Conservation (phyloP, 805 yeast species). For the Komagataella populi region DNA sequence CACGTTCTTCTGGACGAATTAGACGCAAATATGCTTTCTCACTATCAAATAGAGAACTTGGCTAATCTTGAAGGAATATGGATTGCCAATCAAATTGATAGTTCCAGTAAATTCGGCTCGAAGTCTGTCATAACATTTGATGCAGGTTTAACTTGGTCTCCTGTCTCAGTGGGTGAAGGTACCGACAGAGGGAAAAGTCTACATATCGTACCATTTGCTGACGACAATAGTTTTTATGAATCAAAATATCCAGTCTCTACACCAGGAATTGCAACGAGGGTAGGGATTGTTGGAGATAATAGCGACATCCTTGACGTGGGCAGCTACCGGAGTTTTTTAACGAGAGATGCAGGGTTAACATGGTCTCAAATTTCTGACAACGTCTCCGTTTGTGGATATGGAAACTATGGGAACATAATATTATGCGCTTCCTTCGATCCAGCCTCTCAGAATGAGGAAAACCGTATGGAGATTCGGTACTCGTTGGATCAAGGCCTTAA, state of each 20-base stretch:
- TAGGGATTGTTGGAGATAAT: not conserved
- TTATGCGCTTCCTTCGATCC: conserved; percentile 40
- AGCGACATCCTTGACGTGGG: conserved; percentile 17
- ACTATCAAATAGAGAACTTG: conserved; percentile 27
- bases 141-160: conserved; percentile 40
- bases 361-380: conserved; percentile 48
- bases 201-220: not conserved
- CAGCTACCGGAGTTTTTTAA: conserved; percentile 34
- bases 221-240: not conserved
- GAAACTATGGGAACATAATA: conserved; percentile 68
- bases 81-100: conserved; percentile 29
- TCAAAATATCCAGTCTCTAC: not conserved
- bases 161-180: conserved; percentile 26
- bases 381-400: conserved; percentile 45
- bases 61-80: conserved; percentile 49
- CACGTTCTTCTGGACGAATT: conserved; percentile 26
- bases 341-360: conserved; percentile 66
- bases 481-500: not conserved
- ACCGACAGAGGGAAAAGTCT: conserved; percentile 25
- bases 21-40: conserved; percentile 21
- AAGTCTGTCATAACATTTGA: conserved; percentile 31
- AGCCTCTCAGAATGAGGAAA: conserved; percentile 19
- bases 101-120: conserved; percentile 12
- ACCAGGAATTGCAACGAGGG: not conserved
- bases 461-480: not conserved